Conservation (phyloP, 1,284 basidiomycete species). For the Termitomyces sp. region DNA sequence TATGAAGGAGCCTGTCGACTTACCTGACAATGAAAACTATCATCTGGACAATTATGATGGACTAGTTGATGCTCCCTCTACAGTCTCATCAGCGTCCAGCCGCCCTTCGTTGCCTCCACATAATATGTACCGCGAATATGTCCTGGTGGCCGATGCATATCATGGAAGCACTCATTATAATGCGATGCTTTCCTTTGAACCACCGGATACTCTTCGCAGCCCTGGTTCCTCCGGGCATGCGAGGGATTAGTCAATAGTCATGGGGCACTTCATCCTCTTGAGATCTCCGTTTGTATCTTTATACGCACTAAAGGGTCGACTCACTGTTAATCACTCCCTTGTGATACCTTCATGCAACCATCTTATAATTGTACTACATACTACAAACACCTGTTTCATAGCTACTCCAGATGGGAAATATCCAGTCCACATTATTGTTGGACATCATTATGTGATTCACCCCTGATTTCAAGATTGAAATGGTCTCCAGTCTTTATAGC, state of each 20-base stretch:
- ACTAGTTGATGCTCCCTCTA: background rate
- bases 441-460: background rate
- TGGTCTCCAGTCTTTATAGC: background rate
- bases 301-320: background rate
- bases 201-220: background rate
- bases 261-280: background rate
- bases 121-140: background rate
- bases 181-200: background rate
- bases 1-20: conserved; percentile 10
- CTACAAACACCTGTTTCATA: background rate
- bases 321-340: background rate
- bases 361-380: background rate
- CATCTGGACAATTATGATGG: background rate
- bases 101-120: background rate
- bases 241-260: conserved; percentile 1
- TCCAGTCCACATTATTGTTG: background rate
- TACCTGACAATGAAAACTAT: conserved; percentile 1
- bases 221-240: background rate
- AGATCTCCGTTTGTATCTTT: background rate
- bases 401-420: background rate
- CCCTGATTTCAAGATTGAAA: background rate
- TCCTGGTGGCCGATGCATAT: background rate
- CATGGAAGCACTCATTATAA: background rate
- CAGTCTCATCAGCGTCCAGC: background rate
- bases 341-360: background rate